phyloP scores from a whole-genome alignment of 129 eudicot species.

The Daucus carota region DH1_v3.0 NC_030388.2:29680501-29681000 shows the following conservation, averaged over 20 bases:
- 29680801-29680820: neutral
- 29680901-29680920: conserved; percentile 34
- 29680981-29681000: conserved; percentile 36
- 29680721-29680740: neutral
- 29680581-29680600: no score
- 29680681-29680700: neutral
- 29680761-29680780: neutral
- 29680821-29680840: neutral
- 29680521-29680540: neutral
- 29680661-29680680: neutral
- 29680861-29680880: neutral
- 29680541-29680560: no score
- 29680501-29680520: conserved; percentile 2
- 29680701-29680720: neutral
- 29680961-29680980: conserved; percentile 25
- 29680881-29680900: conserved; percentile 19
- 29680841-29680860: no score
- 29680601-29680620: no score
- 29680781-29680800: neutral
- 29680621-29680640: no score
- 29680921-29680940: conserved; percentile 36
- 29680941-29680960: conserved; percentile 43
- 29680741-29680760: neutral
- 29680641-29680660: neutral
- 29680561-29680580: no score